These are phyloP conservation scores for Chlamydomonas reinhardtii DNA, from an alignment of 163 green algal genomes.

Conservation along the genomic window DNA sequence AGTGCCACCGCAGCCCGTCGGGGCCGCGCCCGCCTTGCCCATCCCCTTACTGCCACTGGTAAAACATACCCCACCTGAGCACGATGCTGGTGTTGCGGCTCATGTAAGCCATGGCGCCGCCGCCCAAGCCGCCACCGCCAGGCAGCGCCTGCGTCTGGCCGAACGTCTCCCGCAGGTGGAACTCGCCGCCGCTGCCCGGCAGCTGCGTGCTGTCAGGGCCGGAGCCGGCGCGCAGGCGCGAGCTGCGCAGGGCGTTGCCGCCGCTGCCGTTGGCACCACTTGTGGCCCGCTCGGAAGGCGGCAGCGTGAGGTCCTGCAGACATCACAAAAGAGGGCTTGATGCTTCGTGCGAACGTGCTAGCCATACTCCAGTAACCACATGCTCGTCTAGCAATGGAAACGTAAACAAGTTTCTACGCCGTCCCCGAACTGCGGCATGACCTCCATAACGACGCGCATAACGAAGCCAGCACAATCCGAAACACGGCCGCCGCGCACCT, in stretches of 20 bases:
- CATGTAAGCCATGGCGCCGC: background rate
- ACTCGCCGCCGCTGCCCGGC: background rate
- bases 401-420: too few relatives aligned
- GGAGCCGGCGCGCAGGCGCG: background rate
- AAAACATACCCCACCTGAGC: slow-evolving; percentile 10
- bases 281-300: background rate
- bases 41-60: too few relatives aligned
- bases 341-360: too few relatives aligned
- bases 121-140: too few relatives aligned
- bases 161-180: slow-evolving; percentile 22
- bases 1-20: too few relatives aligned
- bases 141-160: slow-evolving; percentile 1
- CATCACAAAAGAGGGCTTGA: background rate
- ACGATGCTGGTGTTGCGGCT: background rate
- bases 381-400: too few relatives aligned
- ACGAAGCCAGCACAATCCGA: too few relatives aligned
- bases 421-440: too few relatives aligned
- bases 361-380: too few relatives aligned
- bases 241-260: background rate
- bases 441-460: too few relatives aligned
- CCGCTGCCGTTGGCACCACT: background rate
- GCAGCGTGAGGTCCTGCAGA: background rate
- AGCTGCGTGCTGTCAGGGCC: background rate
- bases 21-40: too few relatives aligned
- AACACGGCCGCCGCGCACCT: too few relatives aligned